A percentile compares a stretch with the other conserved stretches of the same genome.
phyloP scores from a whole-genome alignment of 2,329 filamentous ascomycete genomes.

The Thielaviopsis euricoi region DNA sequence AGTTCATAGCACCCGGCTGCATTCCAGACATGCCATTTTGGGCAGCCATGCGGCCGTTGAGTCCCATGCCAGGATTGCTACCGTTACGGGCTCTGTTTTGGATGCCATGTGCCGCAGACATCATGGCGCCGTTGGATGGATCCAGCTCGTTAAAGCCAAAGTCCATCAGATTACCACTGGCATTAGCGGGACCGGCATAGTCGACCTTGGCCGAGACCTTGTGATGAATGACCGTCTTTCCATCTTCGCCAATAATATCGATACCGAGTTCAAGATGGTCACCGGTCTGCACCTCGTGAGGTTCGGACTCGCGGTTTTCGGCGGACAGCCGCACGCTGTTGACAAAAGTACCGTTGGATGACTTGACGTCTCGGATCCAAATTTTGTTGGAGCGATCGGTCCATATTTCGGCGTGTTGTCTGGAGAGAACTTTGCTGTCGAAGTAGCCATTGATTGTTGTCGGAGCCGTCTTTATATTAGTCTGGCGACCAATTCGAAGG shows the following conservation, averaged over 20 bases:
- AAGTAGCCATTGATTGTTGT: conserved; percentile 89
- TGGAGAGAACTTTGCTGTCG: conserved; percentile 91
- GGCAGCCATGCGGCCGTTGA: conserved; percentile 44
- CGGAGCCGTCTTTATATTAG: conserved; percentile 88
- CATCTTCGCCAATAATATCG: conserved; percentile 96
- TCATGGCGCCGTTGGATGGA: conserved; percentile 56
- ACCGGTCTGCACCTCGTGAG: conserved; percentile 78
- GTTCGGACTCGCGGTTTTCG: conserved; percentile 92
- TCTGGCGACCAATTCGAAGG: conserved; percentile 85
- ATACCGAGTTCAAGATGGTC: conserved; percentile 92
- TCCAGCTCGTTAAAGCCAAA: conserved; percentile 89
- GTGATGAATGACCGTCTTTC: conserved; percentile 96
- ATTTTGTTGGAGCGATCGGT: conserved; percentile 74
- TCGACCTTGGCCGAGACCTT: conserved; percentile 96
- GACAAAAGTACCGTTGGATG: conserved; percentile 96
- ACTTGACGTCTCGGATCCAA: conserved; percentile 94
- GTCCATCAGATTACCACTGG: conserved; percentile 62
- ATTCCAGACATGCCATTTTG: conserved; percentile 29
- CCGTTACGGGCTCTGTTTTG: conserved; percentile 55
- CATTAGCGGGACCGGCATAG: conserved; percentile 70
- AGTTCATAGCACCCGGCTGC: conserved; percentile 43
- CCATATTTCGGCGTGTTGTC: conserved; percentile 93
- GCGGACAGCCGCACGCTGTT: conserved; percentile 80
- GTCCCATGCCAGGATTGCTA: conserved; percentile 46
- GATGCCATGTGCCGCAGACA: conserved; percentile 51